A percentile compares a stretch with the other conserved stretches of the same genome.
Conservation (phyloP, 768 basidiomycete species). For the Kwoniella dejecticola region DNA sequence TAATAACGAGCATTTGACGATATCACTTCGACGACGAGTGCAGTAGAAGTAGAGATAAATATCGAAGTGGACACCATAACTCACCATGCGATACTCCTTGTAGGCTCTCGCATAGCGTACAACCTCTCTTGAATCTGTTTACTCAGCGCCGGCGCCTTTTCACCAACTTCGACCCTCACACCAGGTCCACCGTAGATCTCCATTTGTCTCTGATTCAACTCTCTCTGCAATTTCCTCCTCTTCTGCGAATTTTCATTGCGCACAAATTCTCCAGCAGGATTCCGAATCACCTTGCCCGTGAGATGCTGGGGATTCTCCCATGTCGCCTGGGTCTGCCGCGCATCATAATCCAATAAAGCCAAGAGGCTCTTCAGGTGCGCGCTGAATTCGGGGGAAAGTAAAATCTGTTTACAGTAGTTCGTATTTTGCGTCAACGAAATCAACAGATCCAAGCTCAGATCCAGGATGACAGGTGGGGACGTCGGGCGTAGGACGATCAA, state of each 20-base stretch:
- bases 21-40: too few relatives aligned
- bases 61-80: constrained; percentile 20
- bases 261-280: constrained; percentile 32
- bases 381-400: constrained; percentile 33
- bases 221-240: constrained; percentile 31
- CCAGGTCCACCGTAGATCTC: constrained; percentile 27
- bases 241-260: constrained; percentile 29
- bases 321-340: neutral
- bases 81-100: constrained; percentile 51
- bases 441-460: constrained; percentile 68
- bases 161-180: constrained; percentile 31
- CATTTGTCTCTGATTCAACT: constrained; percentile 32
- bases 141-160: constrained; percentile 31
- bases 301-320: constrained; percentile 1
- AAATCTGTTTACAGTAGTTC: constrained; percentile 64
- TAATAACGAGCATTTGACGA: too few relatives aligned
- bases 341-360: constrained; percentile 29
- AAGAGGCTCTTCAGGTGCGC: constrained; percentile 34
- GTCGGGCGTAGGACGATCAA: constrained; percentile 36
- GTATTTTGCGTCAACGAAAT: constrained; percentile 69
- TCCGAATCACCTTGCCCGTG: constrained; percentile 11
- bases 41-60: too few relatives aligned
- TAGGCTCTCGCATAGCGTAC: constrained; percentile 45
- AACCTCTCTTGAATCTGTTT: constrained; percentile 24
- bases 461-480: constrained; percentile 61